A percentile compares a stretch with the other conserved stretches of the same genome.
These are phyloP conservation scores for Euphorbia peplus DNA, from an alignment of 345 rosid species.

Conservation along the genomic window DNA sequence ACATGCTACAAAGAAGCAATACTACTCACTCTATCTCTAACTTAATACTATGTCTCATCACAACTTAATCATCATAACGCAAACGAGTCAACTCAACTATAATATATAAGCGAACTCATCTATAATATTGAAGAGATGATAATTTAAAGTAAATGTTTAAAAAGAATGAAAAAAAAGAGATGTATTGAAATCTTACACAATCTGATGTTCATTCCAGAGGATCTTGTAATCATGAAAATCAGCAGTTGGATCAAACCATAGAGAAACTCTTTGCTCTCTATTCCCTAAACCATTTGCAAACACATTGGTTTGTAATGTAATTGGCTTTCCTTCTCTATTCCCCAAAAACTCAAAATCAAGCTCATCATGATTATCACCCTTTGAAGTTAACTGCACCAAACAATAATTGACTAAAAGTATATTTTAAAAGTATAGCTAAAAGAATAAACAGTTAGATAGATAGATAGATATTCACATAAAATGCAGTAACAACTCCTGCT, in stretches of 20 bases:
- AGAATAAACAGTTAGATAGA: no score
- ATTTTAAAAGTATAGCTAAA: no score
- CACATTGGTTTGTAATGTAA: constrained; percentile 57
- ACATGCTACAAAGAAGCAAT: no score
- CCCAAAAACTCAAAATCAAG: constrained; percentile 77
- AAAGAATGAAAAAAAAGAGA: not conserved
- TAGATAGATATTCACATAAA: constrained; percentile 37
- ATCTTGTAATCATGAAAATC: constrained; percentile 54
- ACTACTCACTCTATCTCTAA: no score
- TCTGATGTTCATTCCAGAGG: constrained; percentile 72
- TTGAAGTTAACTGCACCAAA: constrained; percentile 42
- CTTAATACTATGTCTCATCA: no score
- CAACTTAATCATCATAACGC: no score
- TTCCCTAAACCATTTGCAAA: constrained; percentile 45
- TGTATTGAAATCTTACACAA: constrained; percentile 46
- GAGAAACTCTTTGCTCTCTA: constrained; percentile 54
- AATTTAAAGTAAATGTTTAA: no score
- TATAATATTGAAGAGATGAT: no score
- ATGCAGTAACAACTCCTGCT: constrained; percentile 63
- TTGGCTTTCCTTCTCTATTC: constrained; percentile 52
- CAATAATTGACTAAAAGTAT: no score
- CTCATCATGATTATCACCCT: constrained; percentile 49
- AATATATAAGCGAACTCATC: no score
- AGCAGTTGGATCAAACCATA: constrained; percentile 67
- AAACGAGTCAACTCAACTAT: no score